phyloP scores from a whole-genome alignment of 139 green algal genomes.

The Micractinium sp. region DNA sequence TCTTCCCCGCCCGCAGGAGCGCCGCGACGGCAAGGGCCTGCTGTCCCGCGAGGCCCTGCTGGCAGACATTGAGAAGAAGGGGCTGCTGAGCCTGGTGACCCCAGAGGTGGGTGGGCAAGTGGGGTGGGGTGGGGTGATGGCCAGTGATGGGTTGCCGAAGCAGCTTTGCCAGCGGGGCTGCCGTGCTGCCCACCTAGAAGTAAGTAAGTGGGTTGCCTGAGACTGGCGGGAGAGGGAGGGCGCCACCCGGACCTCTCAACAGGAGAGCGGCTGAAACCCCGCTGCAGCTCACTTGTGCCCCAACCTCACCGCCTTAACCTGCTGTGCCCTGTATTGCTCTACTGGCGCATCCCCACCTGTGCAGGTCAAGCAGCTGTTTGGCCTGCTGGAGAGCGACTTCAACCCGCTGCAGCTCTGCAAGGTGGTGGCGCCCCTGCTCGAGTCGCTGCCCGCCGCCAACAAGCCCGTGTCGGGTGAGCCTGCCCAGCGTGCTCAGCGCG shows the following conservation, averaged over 20 bases:
- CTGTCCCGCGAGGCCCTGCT: slow-evolving; percentile 85
- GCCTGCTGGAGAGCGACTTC: slow-evolving; percentile 90
- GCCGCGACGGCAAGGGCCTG: slow-evolving; percentile 50
- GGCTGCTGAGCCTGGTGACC: slow-evolving; percentile 83
- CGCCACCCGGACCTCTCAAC: too few relatives aligned
- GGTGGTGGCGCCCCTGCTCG: slow-evolving; percentile 80
- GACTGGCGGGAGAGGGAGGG: too few relatives aligned
- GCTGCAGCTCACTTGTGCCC: too few relatives aligned
- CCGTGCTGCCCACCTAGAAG: too few relatives aligned
- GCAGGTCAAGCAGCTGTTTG: slow-evolving; percentile 64
- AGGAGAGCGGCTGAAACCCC: too few relatives aligned
- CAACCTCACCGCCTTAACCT: too few relatives aligned
- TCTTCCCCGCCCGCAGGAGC: not conserved
- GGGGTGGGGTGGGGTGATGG: not conserved
- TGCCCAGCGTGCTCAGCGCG: not conserved
- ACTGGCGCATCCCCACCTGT: too few relatives aligned
- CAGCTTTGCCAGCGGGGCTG: too few relatives aligned
- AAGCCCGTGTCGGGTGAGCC: slow-evolving; percentile 12
- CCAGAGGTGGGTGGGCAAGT: slow-evolving; percentile 57
- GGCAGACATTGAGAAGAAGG: slow-evolving; percentile 75
- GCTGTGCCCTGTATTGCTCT: too few relatives aligned
- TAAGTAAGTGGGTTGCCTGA: too few relatives aligned
- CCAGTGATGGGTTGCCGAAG: too few relatives aligned
- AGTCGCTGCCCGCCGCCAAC: slow-evolving; percentile 52
- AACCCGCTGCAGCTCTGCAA: slow-evolving; percentile 93